These are phyloP conservation scores for Coprinopsis sp. DNA, from an alignment of 768 basidiomycete genomes.

Conservation along the genomic window DNA sequence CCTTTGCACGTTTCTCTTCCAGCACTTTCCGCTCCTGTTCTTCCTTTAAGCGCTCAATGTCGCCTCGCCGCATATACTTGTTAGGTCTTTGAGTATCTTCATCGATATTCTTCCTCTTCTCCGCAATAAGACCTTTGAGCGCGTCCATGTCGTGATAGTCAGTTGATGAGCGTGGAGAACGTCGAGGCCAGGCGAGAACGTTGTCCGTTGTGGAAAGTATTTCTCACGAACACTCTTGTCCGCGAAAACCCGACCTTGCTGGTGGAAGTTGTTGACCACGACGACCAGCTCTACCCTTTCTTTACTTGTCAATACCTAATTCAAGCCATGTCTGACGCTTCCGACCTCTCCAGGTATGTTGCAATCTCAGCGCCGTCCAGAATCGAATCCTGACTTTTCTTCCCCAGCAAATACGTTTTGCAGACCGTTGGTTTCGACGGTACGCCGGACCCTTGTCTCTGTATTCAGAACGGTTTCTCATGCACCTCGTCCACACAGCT, in stretches of 20 bases:
- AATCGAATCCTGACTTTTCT: constrained; percentile 1
- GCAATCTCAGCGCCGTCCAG: not conserved
- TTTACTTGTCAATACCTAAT: not conserved
- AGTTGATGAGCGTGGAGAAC: not conserved
- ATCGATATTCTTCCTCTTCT: constrained; percentile 76
- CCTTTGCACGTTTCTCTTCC: constrained; percentile 30
- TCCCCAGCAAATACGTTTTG: constrained; percentile 73
- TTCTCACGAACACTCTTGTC: no score
- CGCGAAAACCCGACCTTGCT: constrained; percentile 38
- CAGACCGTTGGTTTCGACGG: constrained; percentile 96
- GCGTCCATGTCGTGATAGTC: constrained; percentile 62
- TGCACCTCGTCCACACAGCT: constrained; percentile 39
- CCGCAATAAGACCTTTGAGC: constrained; percentile 82
- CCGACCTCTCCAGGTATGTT: constrained; percentile 51
- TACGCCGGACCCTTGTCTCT: constrained; percentile 25
- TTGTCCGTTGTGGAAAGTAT: no score
- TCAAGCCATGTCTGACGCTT: constrained; percentile 55
- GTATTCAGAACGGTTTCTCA: not conserved
- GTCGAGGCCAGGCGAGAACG: constrained; percentile 17
- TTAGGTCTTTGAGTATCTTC: constrained; percentile 50
- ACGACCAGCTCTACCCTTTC: not conserved
- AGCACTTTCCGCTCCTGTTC: constrained; percentile 37
- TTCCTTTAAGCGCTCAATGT: constrained; percentile 71
- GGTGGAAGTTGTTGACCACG: no score
- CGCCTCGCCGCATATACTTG: constrained; percentile 90